phyloP scores from a whole-genome alignment of 306 rosid species.

The Quercus engelmannii region DNA sequence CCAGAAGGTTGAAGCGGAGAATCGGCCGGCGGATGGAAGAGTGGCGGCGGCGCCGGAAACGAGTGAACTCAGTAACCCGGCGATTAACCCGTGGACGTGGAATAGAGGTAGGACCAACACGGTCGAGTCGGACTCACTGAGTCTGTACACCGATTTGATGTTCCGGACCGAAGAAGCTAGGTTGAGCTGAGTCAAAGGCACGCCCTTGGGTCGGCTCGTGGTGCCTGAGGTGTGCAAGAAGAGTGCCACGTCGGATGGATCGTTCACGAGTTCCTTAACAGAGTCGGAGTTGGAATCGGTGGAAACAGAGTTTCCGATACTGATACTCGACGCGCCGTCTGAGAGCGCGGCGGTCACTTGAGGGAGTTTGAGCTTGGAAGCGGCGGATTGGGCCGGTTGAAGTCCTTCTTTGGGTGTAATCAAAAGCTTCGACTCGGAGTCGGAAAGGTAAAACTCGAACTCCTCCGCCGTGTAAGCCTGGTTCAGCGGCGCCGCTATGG shows the following conservation, averaged over 20 bases:
- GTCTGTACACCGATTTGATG: constrained; percentile 69
- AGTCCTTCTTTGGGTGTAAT: constrained; percentile 53
- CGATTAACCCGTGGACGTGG: constrained; percentile 91
- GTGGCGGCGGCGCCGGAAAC: constrained; percentile 59
- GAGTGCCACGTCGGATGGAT: constrained; percentile 74
- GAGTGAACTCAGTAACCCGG: constrained; percentile 68
- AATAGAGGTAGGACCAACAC: constrained; percentile 80
- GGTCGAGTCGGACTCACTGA: constrained; percentile 75
- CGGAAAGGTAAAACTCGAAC: constrained; percentile 84
- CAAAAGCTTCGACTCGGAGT: constrained; percentile 80
- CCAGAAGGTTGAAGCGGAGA: constrained; percentile 92
- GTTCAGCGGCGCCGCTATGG: constrained; percentile 87
- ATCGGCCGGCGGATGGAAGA: constrained; percentile 77
- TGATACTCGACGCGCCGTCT: constrained; percentile 8
- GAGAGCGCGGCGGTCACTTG: constrained; percentile 41
- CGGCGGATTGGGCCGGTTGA: constrained; percentile 51
- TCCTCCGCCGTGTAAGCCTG: constrained; percentile 83
- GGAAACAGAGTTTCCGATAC: constrained; percentile 14
- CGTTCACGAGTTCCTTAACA: constrained; percentile 29
- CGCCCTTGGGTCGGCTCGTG: constrained; percentile 94
- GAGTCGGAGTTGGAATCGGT: not conserved
- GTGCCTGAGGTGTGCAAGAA: constrained; percentile 99
- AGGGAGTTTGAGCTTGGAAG: constrained; percentile 60
- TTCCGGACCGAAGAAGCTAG: constrained; percentile 64
- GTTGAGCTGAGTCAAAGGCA: constrained; percentile 81